Conservation (phyloP, 306 rosid genomes). For the Vigna hirtella region DNA sequence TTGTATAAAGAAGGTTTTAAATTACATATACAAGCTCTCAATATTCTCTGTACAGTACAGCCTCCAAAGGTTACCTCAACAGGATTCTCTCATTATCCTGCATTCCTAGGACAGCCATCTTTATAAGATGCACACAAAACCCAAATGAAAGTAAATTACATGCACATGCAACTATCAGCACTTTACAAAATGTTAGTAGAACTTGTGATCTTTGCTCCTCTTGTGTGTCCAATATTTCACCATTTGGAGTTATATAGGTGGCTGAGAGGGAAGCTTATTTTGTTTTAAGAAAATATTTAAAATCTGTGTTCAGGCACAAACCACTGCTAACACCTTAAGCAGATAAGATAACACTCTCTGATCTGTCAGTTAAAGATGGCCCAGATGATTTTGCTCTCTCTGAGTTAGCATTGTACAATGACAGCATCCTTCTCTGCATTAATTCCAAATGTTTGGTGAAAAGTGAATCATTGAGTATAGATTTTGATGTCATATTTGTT, state of each 20-base stretch:
- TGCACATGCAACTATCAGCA: slow-evolving; percentile 1
- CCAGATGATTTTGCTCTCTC: slow-evolving; percentile 45
- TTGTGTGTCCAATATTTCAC: background rate
- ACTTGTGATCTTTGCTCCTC: slow-evolving; percentile 6
- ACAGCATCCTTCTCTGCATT: slow-evolving; percentile 63
- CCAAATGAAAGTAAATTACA: slow-evolving; percentile 2
- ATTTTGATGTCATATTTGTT: slow-evolving; percentile 5
- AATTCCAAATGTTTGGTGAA: background rate
- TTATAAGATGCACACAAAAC: slow-evolving; percentile 24
- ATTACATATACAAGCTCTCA: slow-evolving; percentile 17
- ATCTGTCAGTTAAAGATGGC: slow-evolving; percentile 42
- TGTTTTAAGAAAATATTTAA: background rate
- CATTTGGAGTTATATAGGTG: background rate
- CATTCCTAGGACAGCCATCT: slow-evolving; percentile 15
- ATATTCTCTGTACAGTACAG: slow-evolving; percentile 49
- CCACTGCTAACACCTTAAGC: slow-evolving; percentile 44
- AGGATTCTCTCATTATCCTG: slow-evolving; percentile 32
- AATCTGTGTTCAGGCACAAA: background rate
- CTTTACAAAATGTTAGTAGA: slow-evolving; percentile 34
- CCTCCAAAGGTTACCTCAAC: slow-evolving; percentile 40
- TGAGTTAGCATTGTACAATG: slow-evolving; percentile 46
- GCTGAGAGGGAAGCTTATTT: background rate
- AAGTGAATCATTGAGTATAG: background rate
- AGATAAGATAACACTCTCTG: slow-evolving; percentile 59
- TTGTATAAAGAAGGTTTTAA: background rate